Conservation (phyloP, 2,329 filamentous ascomycete genomes). For the Xylaria multiplex region DNA sequence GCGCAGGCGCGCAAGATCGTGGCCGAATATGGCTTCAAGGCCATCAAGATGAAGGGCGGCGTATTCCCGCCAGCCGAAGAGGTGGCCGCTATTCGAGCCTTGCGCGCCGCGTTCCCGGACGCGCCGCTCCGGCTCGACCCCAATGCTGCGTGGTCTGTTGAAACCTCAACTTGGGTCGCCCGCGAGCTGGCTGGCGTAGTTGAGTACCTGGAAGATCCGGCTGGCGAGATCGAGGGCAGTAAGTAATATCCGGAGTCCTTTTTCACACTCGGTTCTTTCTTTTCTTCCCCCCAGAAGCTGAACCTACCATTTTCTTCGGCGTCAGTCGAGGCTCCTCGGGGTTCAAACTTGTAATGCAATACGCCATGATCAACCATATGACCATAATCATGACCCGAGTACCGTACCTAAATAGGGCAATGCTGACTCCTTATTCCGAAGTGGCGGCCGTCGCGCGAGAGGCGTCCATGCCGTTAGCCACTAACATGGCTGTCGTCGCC, state of each 20-base stretch:
- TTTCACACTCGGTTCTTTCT: not conserved
- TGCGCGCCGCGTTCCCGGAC: constrained; percentile 52
- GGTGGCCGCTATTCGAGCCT: constrained; percentile 53
- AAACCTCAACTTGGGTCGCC: constrained; percentile 53
- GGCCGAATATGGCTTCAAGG: constrained; percentile 56
- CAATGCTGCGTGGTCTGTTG: constrained; percentile 54
- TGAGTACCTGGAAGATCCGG: constrained; percentile 55
- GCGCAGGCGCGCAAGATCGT: constrained; percentile 53
- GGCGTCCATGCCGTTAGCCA: constrained; percentile 55
- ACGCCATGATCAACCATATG: not conserved
- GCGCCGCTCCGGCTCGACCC: constrained; percentile 53
- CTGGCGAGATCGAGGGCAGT: constrained; percentile 53
- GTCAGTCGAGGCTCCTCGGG: not conserved
- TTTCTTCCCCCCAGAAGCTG: not conserved
- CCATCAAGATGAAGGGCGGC: constrained; percentile 56
- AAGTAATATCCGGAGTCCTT: constrained; percentile 3
- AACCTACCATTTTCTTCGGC: not conserved
- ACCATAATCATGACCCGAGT: not conserved
- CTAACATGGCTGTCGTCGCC: constrained; percentile 57
- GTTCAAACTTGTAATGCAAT: not conserved
- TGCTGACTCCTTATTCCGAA: constrained; percentile 5
- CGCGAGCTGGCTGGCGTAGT: constrained; percentile 52
- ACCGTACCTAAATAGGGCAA: not conserved
- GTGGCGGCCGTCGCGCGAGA: constrained; percentile 55
- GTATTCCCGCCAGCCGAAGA: constrained; percentile 54